Percentiles rank a stretch among this genome's conserved stretches.
Conservation (phyloP, 345 rosid genomes). For the Streptanthus diversifolius region DNA sequence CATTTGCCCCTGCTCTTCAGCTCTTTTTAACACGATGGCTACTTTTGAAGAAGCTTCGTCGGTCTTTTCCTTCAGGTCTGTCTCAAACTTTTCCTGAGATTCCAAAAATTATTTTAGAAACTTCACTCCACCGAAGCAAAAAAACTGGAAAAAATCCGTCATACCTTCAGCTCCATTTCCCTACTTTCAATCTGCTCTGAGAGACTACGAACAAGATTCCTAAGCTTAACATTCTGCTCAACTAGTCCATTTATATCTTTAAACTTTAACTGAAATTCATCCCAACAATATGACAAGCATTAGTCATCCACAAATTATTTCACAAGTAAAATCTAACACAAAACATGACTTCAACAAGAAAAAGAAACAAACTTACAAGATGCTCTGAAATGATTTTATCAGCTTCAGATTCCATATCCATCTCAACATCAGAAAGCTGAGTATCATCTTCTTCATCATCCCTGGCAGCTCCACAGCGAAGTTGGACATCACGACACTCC, state of each 20-base stretch:
- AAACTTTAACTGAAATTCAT: constrained; percentile 66
- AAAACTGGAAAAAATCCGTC: neutral
- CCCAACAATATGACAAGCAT: constrained; percentile 21
- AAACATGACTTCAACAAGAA: neutral
- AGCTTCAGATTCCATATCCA: constrained; percentile 50
- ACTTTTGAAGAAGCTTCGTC: constrained; percentile 88
- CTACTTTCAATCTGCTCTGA: constrained; percentile 67
- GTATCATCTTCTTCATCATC: constrained; percentile 43
- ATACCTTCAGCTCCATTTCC: constrained; percentile 86
- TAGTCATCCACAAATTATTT: constrained; percentile 1
- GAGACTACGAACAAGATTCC: constrained; percentile 80
- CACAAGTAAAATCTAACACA: constrained; percentile 5
- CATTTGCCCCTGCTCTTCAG: constrained; percentile 90
- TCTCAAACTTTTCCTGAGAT: constrained; percentile 63
- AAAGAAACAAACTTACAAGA: constrained; percentile 48
- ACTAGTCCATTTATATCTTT: constrained; percentile 92
- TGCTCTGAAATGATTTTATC: constrained; percentile 73
- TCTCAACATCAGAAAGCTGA: constrained; percentile 42
- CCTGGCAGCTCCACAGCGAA: constrained; percentile 67
- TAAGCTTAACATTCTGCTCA: constrained; percentile 92
- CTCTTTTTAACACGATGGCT: constrained; percentile 69
- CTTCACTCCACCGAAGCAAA: constrained; percentile 8
- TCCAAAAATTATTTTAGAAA: constrained; percentile 8
- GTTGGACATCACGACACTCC: constrained; percentile 93
- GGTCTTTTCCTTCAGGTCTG: constrained; percentile 60